phyloP scores from a whole-genome alignment of 208 protist species.

The Herpetomonas samuelpessoai region DNA sequence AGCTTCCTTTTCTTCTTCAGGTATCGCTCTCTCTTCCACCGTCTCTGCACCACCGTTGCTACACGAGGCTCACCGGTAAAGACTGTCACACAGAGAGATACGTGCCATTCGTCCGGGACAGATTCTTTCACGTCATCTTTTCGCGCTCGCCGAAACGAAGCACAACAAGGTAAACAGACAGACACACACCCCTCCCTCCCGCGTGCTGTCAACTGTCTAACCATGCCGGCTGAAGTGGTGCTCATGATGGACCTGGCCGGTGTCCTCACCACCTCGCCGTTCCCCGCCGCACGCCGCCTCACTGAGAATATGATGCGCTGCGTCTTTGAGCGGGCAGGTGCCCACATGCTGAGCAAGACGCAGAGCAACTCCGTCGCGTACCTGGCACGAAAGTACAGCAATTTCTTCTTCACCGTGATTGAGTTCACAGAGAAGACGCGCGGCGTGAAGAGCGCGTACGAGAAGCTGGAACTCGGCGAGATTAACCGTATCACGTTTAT shows the following conservation, averaged over 20 bases:
- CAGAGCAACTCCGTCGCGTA: conserved; percentile 36
- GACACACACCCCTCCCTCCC: not conserved
- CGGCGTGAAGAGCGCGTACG: conserved; percentile 44
- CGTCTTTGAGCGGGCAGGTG: conserved; percentile 57
- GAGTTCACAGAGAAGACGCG: conserved; percentile 61
- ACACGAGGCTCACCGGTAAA: no score
- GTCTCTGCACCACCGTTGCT: no score
- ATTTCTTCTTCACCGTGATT: conserved; percentile 65
- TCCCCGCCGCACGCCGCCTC: conserved; percentile 56
- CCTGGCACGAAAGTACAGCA: conserved; percentile 64
- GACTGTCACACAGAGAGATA: no score
- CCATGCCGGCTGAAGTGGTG: conserved; percentile 74
- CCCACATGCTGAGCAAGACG: conserved; percentile 44
- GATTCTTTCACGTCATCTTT: no score
- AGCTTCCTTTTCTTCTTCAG: no score
- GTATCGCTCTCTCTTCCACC: no score
- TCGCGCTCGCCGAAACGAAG: no score
- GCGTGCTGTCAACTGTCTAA: not conserved
- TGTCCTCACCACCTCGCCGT: conserved; percentile 63
- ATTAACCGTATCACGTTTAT: conserved; percentile 73
- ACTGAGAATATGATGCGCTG: conserved; percentile 71
- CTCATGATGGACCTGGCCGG: conserved; percentile 76
- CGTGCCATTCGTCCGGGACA: no score
- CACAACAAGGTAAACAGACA: conserved; percentile 8
- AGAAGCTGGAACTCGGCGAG: conserved; percentile 69